phyloP scores from a whole-genome alignment of 2,329 filamentous ascomycete genomes.

The Pseudopithomyces maydicus region DNA sequence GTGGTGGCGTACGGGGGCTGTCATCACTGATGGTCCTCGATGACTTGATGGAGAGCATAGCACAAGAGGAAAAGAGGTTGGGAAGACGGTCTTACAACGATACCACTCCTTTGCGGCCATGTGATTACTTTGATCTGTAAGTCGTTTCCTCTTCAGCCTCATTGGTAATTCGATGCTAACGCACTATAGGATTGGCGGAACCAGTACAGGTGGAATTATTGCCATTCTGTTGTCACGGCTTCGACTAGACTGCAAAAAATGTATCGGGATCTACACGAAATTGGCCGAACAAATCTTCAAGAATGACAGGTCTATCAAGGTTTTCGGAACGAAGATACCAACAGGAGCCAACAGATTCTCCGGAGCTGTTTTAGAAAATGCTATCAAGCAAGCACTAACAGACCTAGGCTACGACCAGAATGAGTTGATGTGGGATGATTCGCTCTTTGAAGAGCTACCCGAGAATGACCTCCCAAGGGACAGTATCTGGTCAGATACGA shows the following conservation, averaged over 20 bases:
- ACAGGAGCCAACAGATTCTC: constrained; percentile 44
- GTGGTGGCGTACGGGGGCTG: constrained; percentile 46
- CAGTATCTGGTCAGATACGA: constrained; percentile 43
- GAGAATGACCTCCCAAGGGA: constrained; percentile 30
- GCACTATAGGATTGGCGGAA: constrained; percentile 38
- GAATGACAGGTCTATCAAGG: constrained; percentile 41
- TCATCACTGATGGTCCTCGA: constrained; percentile 47
- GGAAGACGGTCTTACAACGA: constrained; percentile 32
- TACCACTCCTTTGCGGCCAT: constrained; percentile 39
- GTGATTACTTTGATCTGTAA: constrained; percentile 48
- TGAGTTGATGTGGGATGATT: constrained; percentile 49
- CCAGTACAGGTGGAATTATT: constrained; percentile 48
- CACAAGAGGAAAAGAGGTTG: constrained; percentile 44
- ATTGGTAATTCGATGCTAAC: not conserved
- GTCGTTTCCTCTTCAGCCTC: constrained; percentile 10
- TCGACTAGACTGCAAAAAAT: constrained; percentile 43
- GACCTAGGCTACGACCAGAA: constrained; percentile 40
- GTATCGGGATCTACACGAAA: constrained; percentile 44
- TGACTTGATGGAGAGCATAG: constrained; percentile 47
- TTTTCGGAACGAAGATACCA: constrained; percentile 43
- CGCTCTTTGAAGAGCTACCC: constrained; percentile 43
- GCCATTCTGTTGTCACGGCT: constrained; percentile 47
- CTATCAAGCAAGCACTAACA: constrained; percentile 41
- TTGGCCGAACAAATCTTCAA: constrained; percentile 46
- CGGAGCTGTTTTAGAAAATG: constrained; percentile 40